These are phyloP conservation scores for Apiospora kogelbergensis DNA, from an alignment of 2,329 filamentous ascomycete species.

Conservation along the genomic window DNA sequence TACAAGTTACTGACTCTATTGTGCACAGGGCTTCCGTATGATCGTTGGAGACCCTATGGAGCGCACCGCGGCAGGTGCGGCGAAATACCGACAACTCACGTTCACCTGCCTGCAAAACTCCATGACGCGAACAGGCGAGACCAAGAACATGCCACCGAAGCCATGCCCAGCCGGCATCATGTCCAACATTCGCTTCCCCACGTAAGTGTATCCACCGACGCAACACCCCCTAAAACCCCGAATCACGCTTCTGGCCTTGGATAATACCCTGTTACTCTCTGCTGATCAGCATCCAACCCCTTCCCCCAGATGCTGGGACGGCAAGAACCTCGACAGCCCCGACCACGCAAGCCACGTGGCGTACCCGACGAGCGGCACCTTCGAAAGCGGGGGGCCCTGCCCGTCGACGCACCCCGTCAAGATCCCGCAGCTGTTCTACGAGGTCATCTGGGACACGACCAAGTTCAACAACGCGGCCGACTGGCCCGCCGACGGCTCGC, in stretches of 20 bases:
- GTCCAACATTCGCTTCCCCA: conserved; percentile 25
- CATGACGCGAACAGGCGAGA: conserved; percentile 29
- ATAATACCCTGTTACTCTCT: conserved; percentile 17
- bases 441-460: conserved; percentile 40
- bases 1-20: too few relatives aligned
- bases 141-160: conserved; percentile 16
- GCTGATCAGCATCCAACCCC: conserved; percentile 21
- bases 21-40: conserved; percentile 34
- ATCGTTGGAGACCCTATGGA: conserved; percentile 29
- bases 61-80: conserved; percentile 25
- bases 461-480: conserved; percentile 32
- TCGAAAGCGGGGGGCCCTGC: conserved; percentile 27
- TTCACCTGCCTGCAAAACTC: conserved; percentile 5
- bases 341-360: conserved; percentile 52
- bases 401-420: conserved; percentile 29
- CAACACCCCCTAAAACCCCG: neutral
- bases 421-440: conserved; percentile 41
- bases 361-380: conserved; percentile 37
- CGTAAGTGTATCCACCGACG: conserved; percentile 20
- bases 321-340: conserved; percentile 44
- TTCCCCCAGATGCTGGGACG: conserved; percentile 48
- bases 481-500: conserved; percentile 34
- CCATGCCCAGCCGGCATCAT: too few relatives aligned
- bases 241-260: conserved; percentile 14
- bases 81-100: conserved; percentile 14